Base-by-base conservation (phyloP, 768 basidiomycete species). In the Suillus subalutaceus region DNA sequence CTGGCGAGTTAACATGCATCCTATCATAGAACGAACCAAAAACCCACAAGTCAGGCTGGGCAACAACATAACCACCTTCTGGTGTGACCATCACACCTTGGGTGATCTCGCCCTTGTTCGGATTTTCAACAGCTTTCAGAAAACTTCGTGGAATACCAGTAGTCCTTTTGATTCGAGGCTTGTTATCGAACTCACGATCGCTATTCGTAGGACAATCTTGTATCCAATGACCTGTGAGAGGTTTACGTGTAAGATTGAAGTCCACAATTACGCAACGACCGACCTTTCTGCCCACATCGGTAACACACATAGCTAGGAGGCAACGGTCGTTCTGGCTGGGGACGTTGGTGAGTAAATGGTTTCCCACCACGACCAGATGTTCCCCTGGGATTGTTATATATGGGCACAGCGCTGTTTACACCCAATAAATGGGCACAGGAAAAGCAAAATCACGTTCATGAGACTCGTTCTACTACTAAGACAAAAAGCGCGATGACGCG, bases 141-240 rank as follows among this genome's bases (percentile, higher is more conserved):
- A 99, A 99, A 75, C 94, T 96, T 70, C 96, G 87, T 5, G 97
- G 97, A 67, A 99, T 99, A 78, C 97, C 97, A 12, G 97, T 99
- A 5, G 97, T 99, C 61, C 97, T 86, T 75, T 98, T 98, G 76
- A 99, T 96, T 35, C 96, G 91, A 57, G 97, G 97, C 65, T 92
- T 84, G 72, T 99, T 91, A 77, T 97, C 94, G 69, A 90, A 97
- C 59, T 96, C 94, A 61, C 94, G 91, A 74, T 99, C 94, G 71
- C 91, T 96, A 76, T 98, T 98, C 7, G 96, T 97, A 2, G 97
- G 97, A 75, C 97, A 99, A 68, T 97, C 94, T 75, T 99, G 96
- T 69, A 99, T 99, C 97, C 97, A 99, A 74, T 99, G 97, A 48
- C 97, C 97, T 98, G 75, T 23, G 26, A 57, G 55, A 55, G 55